A percentile compares a stretch with the other conserved stretches of the same genome.
These are phyloP conservation scores for Penicillium crystallinum DNA, from an alignment of 495 filamentous ascomycete genomes.

Conservation along the genomic window DNA sequence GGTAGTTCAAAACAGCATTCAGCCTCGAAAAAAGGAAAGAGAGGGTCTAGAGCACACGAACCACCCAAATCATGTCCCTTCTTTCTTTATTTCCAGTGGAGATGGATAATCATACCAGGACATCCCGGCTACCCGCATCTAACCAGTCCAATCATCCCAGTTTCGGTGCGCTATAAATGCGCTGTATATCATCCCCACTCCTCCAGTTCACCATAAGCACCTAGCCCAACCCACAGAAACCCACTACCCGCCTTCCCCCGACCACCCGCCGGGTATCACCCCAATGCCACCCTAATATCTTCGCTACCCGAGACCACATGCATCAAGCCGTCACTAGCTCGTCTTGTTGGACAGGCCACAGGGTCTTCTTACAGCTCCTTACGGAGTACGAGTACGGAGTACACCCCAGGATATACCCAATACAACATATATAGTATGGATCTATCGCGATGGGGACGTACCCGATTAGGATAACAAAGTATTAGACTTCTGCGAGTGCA, in stretches of 20 bases:
- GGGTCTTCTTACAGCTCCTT: not conserved
- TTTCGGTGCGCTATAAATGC: not conserved
- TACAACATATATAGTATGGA: too few species aligned
- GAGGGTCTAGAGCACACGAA: not conserved
- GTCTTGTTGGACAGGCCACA: constrained; percentile 9
- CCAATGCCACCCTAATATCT: not conserved
- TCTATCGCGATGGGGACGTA: not conserved
- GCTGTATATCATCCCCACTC: not conserved
- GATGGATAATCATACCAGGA: not conserved
- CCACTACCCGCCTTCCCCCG: constrained; percentile 1
- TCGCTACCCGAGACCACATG: constrained; percentile 8
- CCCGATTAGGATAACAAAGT: not conserved
- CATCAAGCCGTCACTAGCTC: constrained; percentile 8
- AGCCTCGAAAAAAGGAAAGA: not conserved
- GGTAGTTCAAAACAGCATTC: not conserved
- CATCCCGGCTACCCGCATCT: not conserved
- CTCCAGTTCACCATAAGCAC: not conserved
- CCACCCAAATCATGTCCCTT: not conserved
- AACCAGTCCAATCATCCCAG: not conserved
- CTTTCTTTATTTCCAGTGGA: not conserved
- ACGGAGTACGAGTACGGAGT: too few species aligned
- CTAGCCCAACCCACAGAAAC: not conserved
- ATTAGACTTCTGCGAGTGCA: not conserved
- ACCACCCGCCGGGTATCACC: not conserved
- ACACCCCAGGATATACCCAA: not conserved